Evolutionary conservation across 2,329 filamentous ascomycete genomes (phyloP), one percentile per base, ranked within the genome.

Genomic region (Dothideomycetes sp.): DNA sequence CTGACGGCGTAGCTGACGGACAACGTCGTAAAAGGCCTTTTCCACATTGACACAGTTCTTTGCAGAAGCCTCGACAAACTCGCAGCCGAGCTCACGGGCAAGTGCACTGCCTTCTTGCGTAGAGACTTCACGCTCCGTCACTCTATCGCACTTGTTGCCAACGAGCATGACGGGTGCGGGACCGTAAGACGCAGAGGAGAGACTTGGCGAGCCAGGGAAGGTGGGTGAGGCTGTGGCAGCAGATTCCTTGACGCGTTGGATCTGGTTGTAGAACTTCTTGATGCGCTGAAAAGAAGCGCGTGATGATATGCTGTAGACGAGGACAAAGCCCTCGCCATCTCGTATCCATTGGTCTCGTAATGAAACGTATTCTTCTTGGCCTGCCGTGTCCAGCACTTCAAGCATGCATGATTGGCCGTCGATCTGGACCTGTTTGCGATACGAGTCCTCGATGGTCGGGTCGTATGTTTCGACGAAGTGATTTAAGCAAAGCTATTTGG

Each of bases 41-140:
- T 94, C 91, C 39, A 95, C 89, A 55, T 96, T 95, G 69, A 95
- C 87, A 66, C 88, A 94, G 60, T 94, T 95, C 69, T 95, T 95
- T 27, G 89, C 89, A 5, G 88, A 95, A 2, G 89, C 88, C 63
- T 96, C 89, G 52, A 95, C 87, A 53, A 96, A 96, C 52, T 95
- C 88, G 65, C 91, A 96, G 47, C 86, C 86, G 30, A 98, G 70
- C 55, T 95, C 86, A 54, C 88, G 83, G 40, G 91, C 89, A 30
- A 96, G 68, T 38, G 88, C 87, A 50, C 86, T 84, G 12, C 91
- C 91, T 65, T 98, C 91, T 62, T 96, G 91, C 37, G 88, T 94
- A 2, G 88, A 95, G 3, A 96, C 91, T 57, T 95, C 89, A 49
- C 91, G 79, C 65, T 96, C 91, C 19, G 89, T 94, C 34, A 94